These are phyloP conservation scores for Cystobasidium onofrii DNA, from an alignment of 768 basidiomycete species.

Conservation along the genomic window DNA sequence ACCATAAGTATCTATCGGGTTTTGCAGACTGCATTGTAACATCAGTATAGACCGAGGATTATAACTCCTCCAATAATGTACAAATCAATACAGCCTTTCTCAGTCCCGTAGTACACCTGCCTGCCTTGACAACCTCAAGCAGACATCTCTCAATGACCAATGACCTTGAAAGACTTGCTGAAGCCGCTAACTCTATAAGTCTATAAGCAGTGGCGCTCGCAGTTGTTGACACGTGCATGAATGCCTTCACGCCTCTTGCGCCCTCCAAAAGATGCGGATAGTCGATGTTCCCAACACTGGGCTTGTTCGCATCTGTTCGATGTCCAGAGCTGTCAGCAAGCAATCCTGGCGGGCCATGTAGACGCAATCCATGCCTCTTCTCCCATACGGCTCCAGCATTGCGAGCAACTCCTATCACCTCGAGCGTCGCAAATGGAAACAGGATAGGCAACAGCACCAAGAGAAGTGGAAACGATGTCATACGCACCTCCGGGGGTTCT, in stretches of 20 bases:
- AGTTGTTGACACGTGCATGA: background rate
- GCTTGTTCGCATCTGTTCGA: constrained; percentile 24
- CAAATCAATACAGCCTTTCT: background rate
- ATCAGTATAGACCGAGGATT: background rate
- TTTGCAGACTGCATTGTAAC: background rate
- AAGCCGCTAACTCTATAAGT: too few species aligned
- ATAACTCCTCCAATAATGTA: background rate
- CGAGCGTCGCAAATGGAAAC: background rate
- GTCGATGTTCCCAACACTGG: constrained; percentile 22
- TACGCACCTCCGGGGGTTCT: background rate
- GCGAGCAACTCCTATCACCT: constrained; percentile 10
- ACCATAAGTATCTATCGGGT: background rate
- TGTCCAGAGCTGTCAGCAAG: constrained; percentile 27
- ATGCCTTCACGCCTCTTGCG: background rate
- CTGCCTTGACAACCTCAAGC: too few species aligned
- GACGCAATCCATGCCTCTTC: constrained; percentile 57
- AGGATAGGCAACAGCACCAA: background rate
- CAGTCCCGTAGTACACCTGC: background rate
- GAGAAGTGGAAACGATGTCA: background rate
- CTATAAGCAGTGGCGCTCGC: too few species aligned
- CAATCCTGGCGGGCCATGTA: constrained; percentile 47
- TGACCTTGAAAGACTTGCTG: too few species aligned
- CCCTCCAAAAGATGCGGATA: background rate
- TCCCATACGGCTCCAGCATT: constrained; percentile 50
- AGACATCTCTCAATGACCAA: too few species aligned